phyloP scores from a whole-genome alignment of 495 filamentous ascomycete species.

The Penicillium taxi region DNA sequence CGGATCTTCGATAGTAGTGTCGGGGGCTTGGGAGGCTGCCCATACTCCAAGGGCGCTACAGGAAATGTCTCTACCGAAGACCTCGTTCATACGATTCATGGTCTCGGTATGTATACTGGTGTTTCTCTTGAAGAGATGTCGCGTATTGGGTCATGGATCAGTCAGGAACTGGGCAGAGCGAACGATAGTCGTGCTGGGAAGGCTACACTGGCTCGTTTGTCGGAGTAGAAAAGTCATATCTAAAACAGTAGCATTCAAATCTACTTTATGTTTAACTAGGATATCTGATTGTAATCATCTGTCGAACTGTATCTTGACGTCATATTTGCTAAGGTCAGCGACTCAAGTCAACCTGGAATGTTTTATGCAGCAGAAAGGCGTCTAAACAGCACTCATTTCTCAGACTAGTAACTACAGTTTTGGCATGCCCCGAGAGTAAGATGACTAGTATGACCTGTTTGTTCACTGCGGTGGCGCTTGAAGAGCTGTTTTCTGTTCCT shows the following conservation, averaged over 20 bases:
- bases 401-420: too few relatives aligned
- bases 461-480: too few relatives aligned
- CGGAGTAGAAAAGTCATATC: conserved; percentile 20
- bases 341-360: too few relatives aligned
- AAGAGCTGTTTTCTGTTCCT: too few relatives aligned
- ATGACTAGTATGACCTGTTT: too few relatives aligned
- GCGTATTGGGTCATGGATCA: conserved; percentile 86
- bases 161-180: conserved; percentile 62
- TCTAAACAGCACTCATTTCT: too few relatives aligned
- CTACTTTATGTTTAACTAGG: too few relatives aligned
- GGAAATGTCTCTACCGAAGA: conserved; percentile 96
- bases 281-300: not conserved
- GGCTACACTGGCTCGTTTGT: conserved; percentile 52
- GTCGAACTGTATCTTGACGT: not conserved
- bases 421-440: too few relatives aligned
- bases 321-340: too few relatives aligned
- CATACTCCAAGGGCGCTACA: conserved; percentile 86
- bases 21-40: conserved; percentile 87
- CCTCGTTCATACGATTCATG: conserved; percentile 81
- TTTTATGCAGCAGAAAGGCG: too few relatives aligned
- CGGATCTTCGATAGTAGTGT: conserved; percentile 85
- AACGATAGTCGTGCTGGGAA: conserved; percentile 75
- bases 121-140: conserved; percentile 76
- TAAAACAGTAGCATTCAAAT: not conserved
- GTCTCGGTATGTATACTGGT: conserved; percentile 78